These are phyloP conservation scores for Melampsora americana DNA, from an alignment of 1,284 basidiomycete species.

Conservation along the genomic window DNA sequence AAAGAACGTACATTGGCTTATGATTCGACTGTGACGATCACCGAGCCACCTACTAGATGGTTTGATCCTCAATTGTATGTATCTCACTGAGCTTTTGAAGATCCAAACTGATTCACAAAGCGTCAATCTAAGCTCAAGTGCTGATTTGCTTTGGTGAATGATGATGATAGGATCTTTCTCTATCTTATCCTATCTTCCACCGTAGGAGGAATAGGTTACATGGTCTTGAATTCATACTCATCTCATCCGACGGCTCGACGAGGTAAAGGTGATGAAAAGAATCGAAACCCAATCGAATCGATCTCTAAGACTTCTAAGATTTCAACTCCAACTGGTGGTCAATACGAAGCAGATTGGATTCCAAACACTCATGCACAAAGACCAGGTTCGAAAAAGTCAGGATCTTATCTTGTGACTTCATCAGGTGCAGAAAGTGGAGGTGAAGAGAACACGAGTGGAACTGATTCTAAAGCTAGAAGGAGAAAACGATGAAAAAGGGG, in stretches of 20 bases:
- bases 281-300: not conserved
- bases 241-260: not conserved
- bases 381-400: constrained; percentile 20
- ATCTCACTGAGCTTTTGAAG: not conserved
- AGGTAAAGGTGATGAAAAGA: not conserved
- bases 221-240: constrained; percentile 29
- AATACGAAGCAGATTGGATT: constrained; percentile 42
- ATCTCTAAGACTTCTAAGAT: constrained; percentile 5
- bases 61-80: constrained; percentile 45
- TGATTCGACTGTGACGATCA: constrained; percentile 42
- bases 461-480: constrained; percentile 39
- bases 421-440: constrained; percentile 23
- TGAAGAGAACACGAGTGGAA: constrained; percentile 28
- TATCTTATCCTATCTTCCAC: constrained; percentile 29
- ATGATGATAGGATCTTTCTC: constrained; percentile 16
- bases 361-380: constrained; percentile 30
- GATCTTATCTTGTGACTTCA: not conserved
- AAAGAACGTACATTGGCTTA: constrained; percentile 34
- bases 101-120: not conserved
- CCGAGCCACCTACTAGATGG: constrained; percentile 42
- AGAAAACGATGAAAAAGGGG: constrained; percentile 25
- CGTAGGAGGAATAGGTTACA: constrained; percentile 27
- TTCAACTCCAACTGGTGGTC: constrained; percentile 39
- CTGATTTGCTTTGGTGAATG: not conserved
- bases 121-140: not conserved